These are phyloP conservation scores for Cylindrotheca closterium DNA, from an alignment of 108 stramenopile genomes.

Conservation along the genomic window DNA sequence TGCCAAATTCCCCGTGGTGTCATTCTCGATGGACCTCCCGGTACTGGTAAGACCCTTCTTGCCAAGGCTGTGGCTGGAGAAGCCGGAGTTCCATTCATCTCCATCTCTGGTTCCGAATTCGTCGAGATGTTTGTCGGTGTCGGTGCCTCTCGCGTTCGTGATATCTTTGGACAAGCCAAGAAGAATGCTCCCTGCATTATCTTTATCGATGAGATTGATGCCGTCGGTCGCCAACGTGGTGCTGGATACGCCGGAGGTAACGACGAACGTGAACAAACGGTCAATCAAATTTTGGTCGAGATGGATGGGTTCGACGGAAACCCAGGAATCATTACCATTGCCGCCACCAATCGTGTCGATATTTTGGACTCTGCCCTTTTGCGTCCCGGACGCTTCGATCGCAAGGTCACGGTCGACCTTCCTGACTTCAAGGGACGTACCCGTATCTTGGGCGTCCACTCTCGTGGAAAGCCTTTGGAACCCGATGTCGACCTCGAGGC, in stretches of 20 bases:
- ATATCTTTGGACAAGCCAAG: constrained; percentile 94
- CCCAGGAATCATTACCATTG: constrained; percentile 93
- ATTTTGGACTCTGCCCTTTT: constrained; percentile 93
- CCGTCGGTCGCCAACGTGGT: constrained; percentile 91
- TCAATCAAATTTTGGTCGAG: constrained; percentile 98
- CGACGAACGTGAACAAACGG: constrained; percentile 95
- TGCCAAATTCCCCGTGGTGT: constrained; percentile 82
- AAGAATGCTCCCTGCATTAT: constrained; percentile 95
- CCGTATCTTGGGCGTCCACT: constrained; percentile 91
- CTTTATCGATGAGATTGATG: constrained; percentile 98
- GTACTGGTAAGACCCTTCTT: constrained; percentile 89
- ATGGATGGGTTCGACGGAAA: constrained; percentile 98
- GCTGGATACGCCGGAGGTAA: constrained; percentile 93
- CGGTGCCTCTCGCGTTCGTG: constrained; percentile 94
- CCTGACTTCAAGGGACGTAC: constrained; percentile 93
- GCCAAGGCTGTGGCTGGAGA: constrained; percentile 98
- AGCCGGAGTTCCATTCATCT: constrained; percentile 96
- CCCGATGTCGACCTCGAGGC: constrained; percentile 91
- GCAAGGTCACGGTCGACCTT: constrained; percentile 93
- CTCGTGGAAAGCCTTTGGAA: constrained; percentile 92
- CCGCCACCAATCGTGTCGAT: constrained; percentile 97
- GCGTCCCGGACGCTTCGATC: constrained; percentile 98
- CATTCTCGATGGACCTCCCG: constrained; percentile 84
- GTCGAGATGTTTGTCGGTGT: constrained; percentile 99
- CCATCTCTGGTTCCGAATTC: constrained; percentile 93